These are phyloP conservation scores for Colletotrichum sp. DNA, from an alignment of 2,329 filamentous ascomycete species.

Conservation along the genomic window DNA sequence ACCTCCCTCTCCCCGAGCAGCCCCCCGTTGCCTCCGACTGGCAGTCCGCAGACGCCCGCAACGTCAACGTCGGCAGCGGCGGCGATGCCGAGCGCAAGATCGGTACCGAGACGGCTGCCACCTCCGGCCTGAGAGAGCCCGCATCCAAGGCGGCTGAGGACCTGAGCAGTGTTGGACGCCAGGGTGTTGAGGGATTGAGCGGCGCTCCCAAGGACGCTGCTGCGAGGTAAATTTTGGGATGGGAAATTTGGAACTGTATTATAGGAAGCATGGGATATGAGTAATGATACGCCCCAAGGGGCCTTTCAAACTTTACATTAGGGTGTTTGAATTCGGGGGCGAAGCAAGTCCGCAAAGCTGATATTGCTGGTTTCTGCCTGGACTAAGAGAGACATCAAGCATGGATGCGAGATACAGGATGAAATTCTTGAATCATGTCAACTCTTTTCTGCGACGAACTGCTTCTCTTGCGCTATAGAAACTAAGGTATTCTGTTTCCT, in stretches of 20 bases:
- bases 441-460: fast-evolving
- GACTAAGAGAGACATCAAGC: neutral
- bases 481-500: fast-evolving
- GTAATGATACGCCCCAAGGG: slow-evolving; percentile 1
- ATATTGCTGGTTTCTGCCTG: neutral
- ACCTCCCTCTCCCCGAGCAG: slow-evolving; percentile 81
- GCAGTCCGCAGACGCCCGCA: slow-evolving; percentile 73
- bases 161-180: slow-evolving; percentile 66
- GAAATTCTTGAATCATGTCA: neutral
- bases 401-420: neutral
- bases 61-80: slow-evolving; percentile 70
- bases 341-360: neutral
- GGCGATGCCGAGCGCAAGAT: slow-evolving; percentile 60
- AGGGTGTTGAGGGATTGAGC: slow-evolving; percentile 64
- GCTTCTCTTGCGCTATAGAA: neutral
- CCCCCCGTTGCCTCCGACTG: slow-evolving; percentile 80
- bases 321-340: neutral
- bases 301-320: neutral
- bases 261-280: neutral
- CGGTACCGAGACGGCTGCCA: slow-evolving; percentile 52
- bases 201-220: slow-evolving; percentile 65
- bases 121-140: slow-evolving; percentile 61
- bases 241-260: neutral
- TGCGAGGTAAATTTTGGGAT: slow-evolving; percentile 39
- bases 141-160: slow-evolving; percentile 62